Evolutionary conservation across 2,329 filamentous ascomycete species (phyloP), one percentile per base, ranked within the genome.

Genomic region (Anthostomella pinea): DNA sequence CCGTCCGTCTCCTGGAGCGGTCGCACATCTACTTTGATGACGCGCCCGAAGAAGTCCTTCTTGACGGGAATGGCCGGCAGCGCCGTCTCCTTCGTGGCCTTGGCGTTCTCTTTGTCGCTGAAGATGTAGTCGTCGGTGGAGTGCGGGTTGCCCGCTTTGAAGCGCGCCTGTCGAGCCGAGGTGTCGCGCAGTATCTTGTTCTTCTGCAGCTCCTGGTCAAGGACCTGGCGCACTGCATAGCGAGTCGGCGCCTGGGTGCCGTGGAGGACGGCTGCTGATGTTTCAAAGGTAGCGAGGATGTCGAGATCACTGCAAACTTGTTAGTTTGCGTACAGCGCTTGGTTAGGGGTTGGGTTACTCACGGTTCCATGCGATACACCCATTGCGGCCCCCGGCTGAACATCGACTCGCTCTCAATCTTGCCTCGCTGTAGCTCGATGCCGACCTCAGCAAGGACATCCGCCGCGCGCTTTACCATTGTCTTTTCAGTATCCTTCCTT

Each of bases 341-440:
- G 20, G 13, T 10, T 13, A 13, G 15, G 22, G 29, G 33, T 26
- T 35, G 25, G 30, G 21, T 13, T 10, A 81, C 84, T 73, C 69
- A 90, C 75, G 93, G 93, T 56, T 97, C 91, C 87, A 98, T 90
- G 35, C 93, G 81, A 63, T 95, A 97, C 7, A 95, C 83, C 75
- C 82, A 97, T 49, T 80, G 73, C 13, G 73, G 66, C n/a, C 77
- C 81, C 21, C 79, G 75, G 38, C 72, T 71, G 14, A 67, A 69
- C 5, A 72, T 61, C 6, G 75, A 74, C 22, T 86, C 83, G 9
- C 72, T 73, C 54, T 95, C 89, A 27, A 97, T 77, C 52, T 83
- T 81, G 9, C 85, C 84, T 55, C 82, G 84, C 48, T 95, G 85
- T 58, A 97, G 84, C 2, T 77, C 74, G 11, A 97, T 79, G 11